These are phyloP conservation scores for Euptelea pleiosperma DNA, from an alignment of 164 flowering plant genomes.

Conservation along the genomic window DNA sequence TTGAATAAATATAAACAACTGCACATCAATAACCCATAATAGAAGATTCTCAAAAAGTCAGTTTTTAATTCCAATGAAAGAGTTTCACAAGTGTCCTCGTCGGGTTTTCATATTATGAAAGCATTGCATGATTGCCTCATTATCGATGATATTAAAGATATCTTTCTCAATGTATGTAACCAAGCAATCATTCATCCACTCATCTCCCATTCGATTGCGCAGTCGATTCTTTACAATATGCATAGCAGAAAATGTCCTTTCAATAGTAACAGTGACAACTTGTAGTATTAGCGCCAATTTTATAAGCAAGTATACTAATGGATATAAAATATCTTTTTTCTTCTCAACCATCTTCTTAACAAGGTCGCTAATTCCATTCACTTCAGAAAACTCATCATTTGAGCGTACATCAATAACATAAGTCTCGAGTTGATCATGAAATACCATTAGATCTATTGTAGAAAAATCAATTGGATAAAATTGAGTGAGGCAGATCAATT, in stretches of 20 bases:
- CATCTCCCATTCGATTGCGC: too few species aligned
- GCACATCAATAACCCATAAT: too few species aligned
- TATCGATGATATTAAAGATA: slow-evolving; percentile 12
- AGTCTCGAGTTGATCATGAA: slow-evolving; percentile 15
- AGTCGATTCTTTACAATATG: slow-evolving; percentile 13
- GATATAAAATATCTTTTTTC: too few species aligned
- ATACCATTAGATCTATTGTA: background rate
- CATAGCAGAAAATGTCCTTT: slow-evolving; percentile 18
- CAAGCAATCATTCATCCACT: too few species aligned
- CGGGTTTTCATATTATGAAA: too few species aligned
- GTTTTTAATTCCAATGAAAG: too few species aligned
- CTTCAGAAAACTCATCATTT: background rate
- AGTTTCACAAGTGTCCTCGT: slow-evolving; percentile 11
- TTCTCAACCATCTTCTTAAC: slow-evolving; percentile 6
- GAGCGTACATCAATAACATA: slow-evolving; percentile 11
- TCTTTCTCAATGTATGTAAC: too few species aligned
- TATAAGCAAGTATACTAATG: slow-evolving; percentile 1
- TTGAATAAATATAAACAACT: too few species aligned
- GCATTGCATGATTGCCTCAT: slow-evolving; percentile 11
- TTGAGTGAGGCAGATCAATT: slow-evolving; percentile 11
- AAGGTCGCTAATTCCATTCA: slow-evolving; percentile 14
- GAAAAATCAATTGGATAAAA: slow-evolving; percentile 22
- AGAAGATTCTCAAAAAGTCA: too few species aligned
- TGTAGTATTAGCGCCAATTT: slow-evolving; percentile 10
- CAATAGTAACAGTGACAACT: slow-evolving; percentile 11